These are phyloP conservation scores for Fusarium decemcellulare DNA, from an alignment of 2,329 filamentous ascomycete species.

Conservation along the genomic window DNA sequence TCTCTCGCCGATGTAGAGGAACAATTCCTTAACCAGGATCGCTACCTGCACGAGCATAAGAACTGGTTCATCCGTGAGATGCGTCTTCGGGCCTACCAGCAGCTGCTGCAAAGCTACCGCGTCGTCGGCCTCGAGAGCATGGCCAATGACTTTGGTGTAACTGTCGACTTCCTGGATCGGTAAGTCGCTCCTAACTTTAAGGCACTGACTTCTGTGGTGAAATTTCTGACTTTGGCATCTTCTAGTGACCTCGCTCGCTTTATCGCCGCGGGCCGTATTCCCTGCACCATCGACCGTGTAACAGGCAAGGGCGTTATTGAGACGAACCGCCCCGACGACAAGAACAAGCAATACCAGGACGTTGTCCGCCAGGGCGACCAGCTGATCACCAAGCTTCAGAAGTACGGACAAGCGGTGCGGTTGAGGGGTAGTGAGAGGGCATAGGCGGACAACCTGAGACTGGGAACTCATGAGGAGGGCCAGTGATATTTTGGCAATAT, in stretches of 20 bases:
- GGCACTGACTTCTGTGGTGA: not conserved
- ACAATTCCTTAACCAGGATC: slow-evolving; percentile 92
- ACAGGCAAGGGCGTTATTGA: slow-evolving; percentile 97
- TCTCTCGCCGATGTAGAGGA: slow-evolving; percentile 92
- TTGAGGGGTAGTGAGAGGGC: slow-evolving; percentile 95
- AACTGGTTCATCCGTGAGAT: slow-evolving; percentile 99
- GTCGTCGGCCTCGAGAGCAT: slow-evolving; percentile 98
- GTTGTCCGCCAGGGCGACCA: slow-evolving; percentile 98
- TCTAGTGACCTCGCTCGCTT: slow-evolving; percentile 93
- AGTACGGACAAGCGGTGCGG: slow-evolving; percentile 97
- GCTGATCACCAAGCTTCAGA: slow-evolving; percentile 98
- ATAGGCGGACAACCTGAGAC: slow-evolving; percentile 24
- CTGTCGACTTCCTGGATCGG: slow-evolving; percentile 96
- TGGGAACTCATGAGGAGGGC: not conserved
- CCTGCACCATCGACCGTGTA: slow-evolving; percentile 97
- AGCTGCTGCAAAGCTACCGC: slow-evolving; percentile 96
- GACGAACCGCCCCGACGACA: slow-evolving; percentile 97
- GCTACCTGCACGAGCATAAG: slow-evolving; percentile 95
- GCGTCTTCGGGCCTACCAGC: slow-evolving; percentile 95
- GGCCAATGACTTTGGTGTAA: slow-evolving; percentile 97
- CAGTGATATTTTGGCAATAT: slow-evolving; percentile 27
- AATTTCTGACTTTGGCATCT: slow-evolving; percentile 19
- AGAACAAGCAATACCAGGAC: slow-evolving; percentile 99
- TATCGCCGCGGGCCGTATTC: slow-evolving; percentile 93
- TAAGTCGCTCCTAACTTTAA: slow-evolving; percentile 60